Base-by-base conservation (phyloP, 2,329 filamentous ascomycete genomes). In the Fusarium verticillioides region DNA sequence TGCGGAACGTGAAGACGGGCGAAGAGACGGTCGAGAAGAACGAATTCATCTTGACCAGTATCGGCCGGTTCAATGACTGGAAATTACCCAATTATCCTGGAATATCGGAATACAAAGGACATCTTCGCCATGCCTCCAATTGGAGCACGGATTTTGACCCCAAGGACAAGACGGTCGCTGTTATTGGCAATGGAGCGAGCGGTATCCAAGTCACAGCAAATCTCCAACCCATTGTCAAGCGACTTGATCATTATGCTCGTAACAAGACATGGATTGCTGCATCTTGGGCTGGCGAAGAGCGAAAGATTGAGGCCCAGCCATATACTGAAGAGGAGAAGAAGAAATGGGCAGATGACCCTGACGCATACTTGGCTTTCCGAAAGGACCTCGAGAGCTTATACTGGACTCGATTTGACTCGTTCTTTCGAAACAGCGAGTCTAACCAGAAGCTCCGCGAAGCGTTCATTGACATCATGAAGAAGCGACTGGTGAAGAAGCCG, bases 241-340 rank as follows among this genome's bases (percentile, higher is more conserved):
- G 84, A 4, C 82, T 93, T 1, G 89, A 93, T 70, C 89, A 92
- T 79, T 93, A 92, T 71, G 89, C 87, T 3, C 84, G 91, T 15
- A 91, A 87, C 73, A 87, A 84, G 37, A 93, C 91, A 0, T 94
- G 92, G 92, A 89, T 93, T 34, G 89, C 91, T 0, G 85, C 88
- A 4, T 88, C 89, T 0, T 92, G 90, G 80, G 88, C 87, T 0
- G 85, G 88, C 39, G 82, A 87, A 66, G 82, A 87, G 73, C 86
- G 89, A 37, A 87, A 86, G 36, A 82, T 88, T 1, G 87, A 87
- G 39, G 85, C 90, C 0, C 90, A 91, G 50, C 84, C 84, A 1
- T 89, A 88, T 73, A 80, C 84, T 0, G 74, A 86, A 4, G 88
- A 91, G 28, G 87, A 91, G 42, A 85, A 90, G 61, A 83, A 89